Conservation (phyloP, 352 stramenopile genomes). For the Thraustochytrium striatum region DNA sequence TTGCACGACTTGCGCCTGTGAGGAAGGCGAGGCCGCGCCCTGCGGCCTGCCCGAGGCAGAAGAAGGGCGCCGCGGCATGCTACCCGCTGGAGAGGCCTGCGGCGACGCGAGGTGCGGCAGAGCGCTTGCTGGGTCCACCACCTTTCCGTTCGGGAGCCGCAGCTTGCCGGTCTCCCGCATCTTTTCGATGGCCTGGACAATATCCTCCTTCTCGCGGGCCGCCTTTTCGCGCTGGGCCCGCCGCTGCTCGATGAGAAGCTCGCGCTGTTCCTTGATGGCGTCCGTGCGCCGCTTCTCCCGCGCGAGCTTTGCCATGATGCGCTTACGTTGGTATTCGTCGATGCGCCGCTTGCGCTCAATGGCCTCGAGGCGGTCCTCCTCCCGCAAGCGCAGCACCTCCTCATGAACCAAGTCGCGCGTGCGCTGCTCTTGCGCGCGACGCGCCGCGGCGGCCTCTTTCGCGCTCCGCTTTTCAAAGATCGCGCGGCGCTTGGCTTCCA, state of each 20-base stretch:
- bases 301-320: constrained; percentile 22
- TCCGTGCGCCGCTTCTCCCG: neutral
- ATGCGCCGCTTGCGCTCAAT: constrained; percentile 18
- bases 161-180: constrained; percentile 37
- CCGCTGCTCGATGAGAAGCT: constrained; percentile 16
- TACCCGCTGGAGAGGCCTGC: no score
- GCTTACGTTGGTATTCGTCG: constrained; percentile 31
- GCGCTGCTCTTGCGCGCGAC: neutral
- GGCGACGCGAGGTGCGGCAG: no score
- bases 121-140: no score
- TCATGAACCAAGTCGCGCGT: constrained; percentile 3
- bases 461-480: neutral
- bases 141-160: neutral
- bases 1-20: no score
- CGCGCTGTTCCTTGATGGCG: neutral
- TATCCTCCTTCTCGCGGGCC: constrained; percentile 10
- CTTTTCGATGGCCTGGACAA: constrained; percentile 22
- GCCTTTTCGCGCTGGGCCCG: neutral
- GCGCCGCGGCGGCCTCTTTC: neutral
- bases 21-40: no score
- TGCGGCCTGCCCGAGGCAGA: no score
- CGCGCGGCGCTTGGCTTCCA: neutral
- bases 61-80: no score
- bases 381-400: constrained; percentile 11
- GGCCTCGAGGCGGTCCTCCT: constrained; percentile 25